These are phyloP conservation scores for Solanum sejunctum DNA, from an alignment of 257 asterid species.

Conservation along the genomic window DNA sequence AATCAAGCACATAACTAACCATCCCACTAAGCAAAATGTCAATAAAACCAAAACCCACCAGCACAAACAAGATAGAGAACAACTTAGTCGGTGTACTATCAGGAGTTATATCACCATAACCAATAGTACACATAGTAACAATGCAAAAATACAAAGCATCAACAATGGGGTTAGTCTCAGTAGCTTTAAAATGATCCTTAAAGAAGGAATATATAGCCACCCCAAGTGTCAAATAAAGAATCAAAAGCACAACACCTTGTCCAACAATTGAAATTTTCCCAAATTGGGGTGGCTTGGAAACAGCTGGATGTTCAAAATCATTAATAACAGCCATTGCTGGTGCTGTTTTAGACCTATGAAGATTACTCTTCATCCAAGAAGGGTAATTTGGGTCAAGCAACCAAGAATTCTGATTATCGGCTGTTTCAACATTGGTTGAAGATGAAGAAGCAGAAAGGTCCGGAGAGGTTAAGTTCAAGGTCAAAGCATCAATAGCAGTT, in stretches of 20 bases:
- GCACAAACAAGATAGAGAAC: slow-evolving; percentile 77
- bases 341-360: slow-evolving; percentile 78
- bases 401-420: slow-evolving; percentile 34
- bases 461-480: slow-evolving; percentile 19
- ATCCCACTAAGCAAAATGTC: slow-evolving; percentile 80
- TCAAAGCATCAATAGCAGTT: slow-evolving; percentile 32
- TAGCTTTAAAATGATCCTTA: slow-evolving; percentile 46
- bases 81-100: slow-evolving; percentile 48
- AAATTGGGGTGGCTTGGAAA: slow-evolving; percentile 37
- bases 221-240: slow-evolving; percentile 63
- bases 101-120: slow-evolving; percentile 95
- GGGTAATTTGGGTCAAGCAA: slow-evolving; percentile 46
- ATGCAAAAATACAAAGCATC: slow-evolving; percentile 93
- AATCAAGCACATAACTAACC: slow-evolving; percentile 87
- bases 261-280: slow-evolving; percentile 38
- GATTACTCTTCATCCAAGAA: slow-evolving; percentile 34
- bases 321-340: slow-evolving; percentile 81
- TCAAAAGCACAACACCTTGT: slow-evolving; percentile 61
- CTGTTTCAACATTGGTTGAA: not conserved
- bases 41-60: slow-evolving; percentile 86
- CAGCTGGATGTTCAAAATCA: slow-evolving; percentile 25
- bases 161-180: slow-evolving; percentile 70
- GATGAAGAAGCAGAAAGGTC: not conserved
- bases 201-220: slow-evolving; percentile 53
- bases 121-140: slow-evolving; percentile 97